Evolutionary conservation across 192 early-diverging fungal genomes (phyloP), one percentile per base, ranked within the genome.

Genomic region (Oehlia diaphana): DNA sequence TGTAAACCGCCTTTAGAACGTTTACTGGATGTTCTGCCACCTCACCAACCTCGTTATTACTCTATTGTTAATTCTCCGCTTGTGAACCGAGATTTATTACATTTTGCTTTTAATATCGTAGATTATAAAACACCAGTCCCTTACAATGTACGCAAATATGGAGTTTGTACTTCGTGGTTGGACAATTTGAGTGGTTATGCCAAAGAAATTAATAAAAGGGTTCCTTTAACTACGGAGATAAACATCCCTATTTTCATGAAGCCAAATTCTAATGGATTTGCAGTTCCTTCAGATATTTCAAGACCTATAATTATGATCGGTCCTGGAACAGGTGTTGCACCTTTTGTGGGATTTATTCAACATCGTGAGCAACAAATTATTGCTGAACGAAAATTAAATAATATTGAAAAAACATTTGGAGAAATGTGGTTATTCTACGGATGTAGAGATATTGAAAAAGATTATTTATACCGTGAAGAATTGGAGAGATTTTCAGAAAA

Each of bases 241-340:
- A 78, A 62, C 26, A 80, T 92, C 31, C 81, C 89, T 14, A 86
- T 95, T 19, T 90, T 90, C 80, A 75, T 88, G 68, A 88, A 89
- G 13, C 85, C 84, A 3, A 92, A 92, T 58, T 70, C 83, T 63
- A 88, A 87, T 63, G 87, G 80, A 7, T 98, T 97, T 87, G 84
- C 82, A 7, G 86, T 97, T 76, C 94, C 94, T 31, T 72, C 76
- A 10, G 86, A 90, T 49, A 84, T 86, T 19, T 76, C 78, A 16
- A 88, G 83, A 19, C 94, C 95, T 1, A 83, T 98, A 9, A 85
- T 98, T 26, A 90, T 98, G 91, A 90, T 98, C 39, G 94, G 93
- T 2, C 95, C 97, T 2, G 98, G 97, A 50, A 98, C 98, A 1
- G 98, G 98, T 23, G 90, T 99, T n/a, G 93, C 97, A 9, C 97